phyloP scores from a whole-genome alignment of 148 eudicot genomes.

The Amaranthus cruentus region DNA sequence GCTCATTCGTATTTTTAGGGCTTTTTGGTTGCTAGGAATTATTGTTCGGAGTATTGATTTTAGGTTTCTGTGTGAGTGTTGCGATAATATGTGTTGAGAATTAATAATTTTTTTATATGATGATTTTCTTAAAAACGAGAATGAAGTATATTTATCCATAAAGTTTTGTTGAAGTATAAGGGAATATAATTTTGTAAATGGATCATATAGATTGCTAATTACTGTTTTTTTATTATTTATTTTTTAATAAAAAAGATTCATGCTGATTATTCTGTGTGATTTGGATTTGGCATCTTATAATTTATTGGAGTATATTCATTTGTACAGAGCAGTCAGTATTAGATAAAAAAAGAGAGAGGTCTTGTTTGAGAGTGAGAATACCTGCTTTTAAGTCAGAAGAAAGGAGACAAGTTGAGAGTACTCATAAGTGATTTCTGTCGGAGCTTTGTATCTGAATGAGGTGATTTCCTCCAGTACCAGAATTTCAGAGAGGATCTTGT shows the following conservation, averaged over 20 bases:
- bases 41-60: constrained; percentile 9
- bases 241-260: constrained; percentile 7
- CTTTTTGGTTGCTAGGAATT: not conserved
- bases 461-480: constrained; percentile 7
- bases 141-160: no score
- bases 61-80: not conserved
- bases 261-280: constrained; percentile 7
- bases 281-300: not conserved
- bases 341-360: constrained; percentile 12
- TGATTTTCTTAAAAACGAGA: no score
- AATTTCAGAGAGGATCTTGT: constrained; percentile 6
- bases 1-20: constrained; percentile 10
- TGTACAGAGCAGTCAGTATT: constrained; percentile 15
- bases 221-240: no score
- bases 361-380: constrained; percentile 10
- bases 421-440: not conserved
- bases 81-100: not conserved
- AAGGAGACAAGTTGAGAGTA: constrained; percentile 7
- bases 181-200: not conserved
- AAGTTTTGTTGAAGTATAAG: no score
- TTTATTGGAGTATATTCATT: constrained; percentile 23
- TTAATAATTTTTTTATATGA: not conserved
- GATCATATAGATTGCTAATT: not conserved
- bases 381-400: constrained; percentile 16
- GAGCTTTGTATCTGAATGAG: constrained; percentile 26